Evolutionary conservation across 495 filamentous ascomycete species (phyloP).

Genomic region (Penicillium manginii): DNA sequence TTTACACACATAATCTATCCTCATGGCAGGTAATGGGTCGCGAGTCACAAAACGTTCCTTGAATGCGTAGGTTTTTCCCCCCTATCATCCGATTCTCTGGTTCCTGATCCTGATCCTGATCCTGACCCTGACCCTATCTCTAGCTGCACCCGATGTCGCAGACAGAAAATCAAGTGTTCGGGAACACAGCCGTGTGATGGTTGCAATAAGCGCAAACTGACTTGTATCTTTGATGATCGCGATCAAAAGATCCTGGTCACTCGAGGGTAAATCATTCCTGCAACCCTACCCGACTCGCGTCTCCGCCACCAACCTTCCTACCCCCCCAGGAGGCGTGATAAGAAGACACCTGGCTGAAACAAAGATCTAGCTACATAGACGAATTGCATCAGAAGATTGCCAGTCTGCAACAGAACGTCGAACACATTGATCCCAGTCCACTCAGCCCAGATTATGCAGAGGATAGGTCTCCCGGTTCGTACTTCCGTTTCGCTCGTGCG

Average conservation of each 20-base stretch:
- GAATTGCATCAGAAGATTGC: conserved; percentile 43
- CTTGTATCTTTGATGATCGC: conserved; percentile 43
- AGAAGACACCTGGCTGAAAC: conserved; percentile 6
- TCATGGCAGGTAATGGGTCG: conserved; percentile 1
- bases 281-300: background rate
- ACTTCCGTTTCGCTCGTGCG: background rate
- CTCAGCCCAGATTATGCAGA: conserved; percentile 22
- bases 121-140: conserved; percentile 3
- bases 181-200: conserved; percentile 45
- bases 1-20: background rate
- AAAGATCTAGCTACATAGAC: conserved; percentile 35
- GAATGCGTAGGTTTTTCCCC: conserved; percentile 2
- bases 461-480: conserved; percentile 18
- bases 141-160: conserved; percentile 48
- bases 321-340: background rate
- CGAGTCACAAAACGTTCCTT: conserved; percentile 7
- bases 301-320: background rate
- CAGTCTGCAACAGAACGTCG: conserved; percentile 23
- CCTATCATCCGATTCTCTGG: background rate
- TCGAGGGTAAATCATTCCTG: conserved; percentile 30
- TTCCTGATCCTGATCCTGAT: background rate
- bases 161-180: conserved; percentile 52
- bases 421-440: conserved; percentile 18
- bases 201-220: conserved; percentile 47
- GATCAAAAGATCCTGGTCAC: conserved; percentile 50